Evolutionary conservation across 805 yeast genomes (phyloP).

Genomic region (Metschnikowia hibisci): DNA sequence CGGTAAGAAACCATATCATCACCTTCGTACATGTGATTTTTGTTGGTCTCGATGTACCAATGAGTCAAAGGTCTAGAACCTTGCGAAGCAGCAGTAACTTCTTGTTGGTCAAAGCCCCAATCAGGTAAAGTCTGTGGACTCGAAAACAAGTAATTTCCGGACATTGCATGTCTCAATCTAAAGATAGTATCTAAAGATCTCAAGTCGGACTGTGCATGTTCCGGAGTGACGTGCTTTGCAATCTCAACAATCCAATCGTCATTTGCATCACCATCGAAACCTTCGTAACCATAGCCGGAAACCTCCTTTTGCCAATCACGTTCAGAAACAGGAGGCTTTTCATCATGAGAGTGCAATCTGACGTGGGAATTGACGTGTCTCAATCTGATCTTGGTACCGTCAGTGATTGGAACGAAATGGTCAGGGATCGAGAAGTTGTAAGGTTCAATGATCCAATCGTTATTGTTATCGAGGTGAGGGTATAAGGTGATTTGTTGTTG

Average conservation of each 20-base stretch:
- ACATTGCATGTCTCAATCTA: slow-evolving; percentile 74
- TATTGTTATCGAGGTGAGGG: slow-evolving; percentile 73
- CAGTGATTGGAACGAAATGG: slow-evolving; percentile 57
- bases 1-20: slow-evolving; percentile 43
- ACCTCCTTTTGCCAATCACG: slow-evolving; percentile 84
- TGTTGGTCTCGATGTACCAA: slow-evolving; percentile 75
- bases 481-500: slow-evolving; percentile 82
- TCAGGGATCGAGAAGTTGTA: slow-evolving; percentile 58
- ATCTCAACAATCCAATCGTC: slow-evolving; percentile 80
- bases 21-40: slow-evolving; percentile 43
- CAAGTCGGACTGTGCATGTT: slow-evolving; percentile 50
- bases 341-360: slow-evolving; percentile 80
- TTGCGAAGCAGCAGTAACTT: slow-evolving; percentile 73
- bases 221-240: slow-evolving; percentile 48
- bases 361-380: slow-evolving; percentile 53
- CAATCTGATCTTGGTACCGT: slow-evolving; percentile 70
- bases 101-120: slow-evolving; percentile 84
- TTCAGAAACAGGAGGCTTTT: slow-evolving; percentile 72
- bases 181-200: slow-evolving; percentile 68
- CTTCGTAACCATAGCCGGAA: slow-evolving; percentile 70
- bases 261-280: slow-evolving; percentile 77
- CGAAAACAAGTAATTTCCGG: slow-evolving; percentile 75
- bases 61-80: slow-evolving; percentile 57
- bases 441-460: slow-evolving; percentile 67
- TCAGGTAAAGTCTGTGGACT: slow-evolving; percentile 70